Evolutionary conservation across 2,329 filamentous ascomycete genomes (phyloP), one percentile per base, ranked within the genome.

Genomic region (Apiospora sp.): DNA sequence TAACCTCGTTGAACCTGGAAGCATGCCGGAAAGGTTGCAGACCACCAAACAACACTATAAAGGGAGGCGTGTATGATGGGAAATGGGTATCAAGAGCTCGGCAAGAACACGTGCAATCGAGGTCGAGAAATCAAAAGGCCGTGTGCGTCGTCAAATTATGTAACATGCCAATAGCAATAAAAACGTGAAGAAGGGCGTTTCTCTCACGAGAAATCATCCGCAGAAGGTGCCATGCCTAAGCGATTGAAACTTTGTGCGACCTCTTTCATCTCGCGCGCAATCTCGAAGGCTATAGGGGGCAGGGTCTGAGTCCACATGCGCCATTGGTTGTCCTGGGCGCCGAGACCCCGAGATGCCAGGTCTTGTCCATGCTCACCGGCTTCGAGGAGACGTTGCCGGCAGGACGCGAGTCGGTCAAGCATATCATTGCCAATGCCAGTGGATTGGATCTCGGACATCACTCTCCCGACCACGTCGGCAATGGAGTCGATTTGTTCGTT

Each of bases 231-330:
- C 74, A 80, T 75, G 37, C 79, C 80, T 71, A 85, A 75, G 76
- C 80, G 80, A 71, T 83, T 84, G 14, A 87, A 80, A n/a, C 80
- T 80, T 75, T 86, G 83, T 54, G 90, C 88, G 73, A 94, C 84
- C 80, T 93, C 94, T 85, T 96, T 96, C 70, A 92, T 93, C 82
- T 95, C 93, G 73, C 93, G 88, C 8, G 93, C 94, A 79, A 96
- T 92, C 82, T 94, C 93, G 82, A 97, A 97, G n/a, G 94, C 94
- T 76, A 96, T 91, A 2, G 94, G 94, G 14, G 94, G 94, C 69
- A 97, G 84, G 41, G 90, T 91, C 80, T 92, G 91, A 71, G 89
- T 92, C 86, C 92, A 92, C 78, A 87, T 86, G 74, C 86, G 86
- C 89, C 89, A 91, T 75, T 89, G 87, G 73, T 86, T 84, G 71